These are phyloP conservation scores for Sequoiadendron giganteum DNA, from an alignment of 75 land plant species.

Conservation along the genomic window DNA sequence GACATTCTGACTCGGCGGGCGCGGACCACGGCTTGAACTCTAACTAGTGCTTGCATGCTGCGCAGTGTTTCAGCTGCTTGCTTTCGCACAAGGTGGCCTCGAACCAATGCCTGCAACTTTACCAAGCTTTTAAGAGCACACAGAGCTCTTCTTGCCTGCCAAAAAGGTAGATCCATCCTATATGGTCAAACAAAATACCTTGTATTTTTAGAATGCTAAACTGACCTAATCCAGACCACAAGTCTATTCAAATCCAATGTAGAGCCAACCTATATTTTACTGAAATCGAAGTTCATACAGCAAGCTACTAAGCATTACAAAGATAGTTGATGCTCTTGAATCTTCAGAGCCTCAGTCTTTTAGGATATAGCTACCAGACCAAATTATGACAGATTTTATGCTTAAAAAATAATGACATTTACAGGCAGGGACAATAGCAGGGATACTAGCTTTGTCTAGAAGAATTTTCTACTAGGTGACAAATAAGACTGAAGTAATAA, in stretches of 20 bases:
- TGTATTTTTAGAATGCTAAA: not conserved
- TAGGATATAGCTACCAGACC: not conserved
- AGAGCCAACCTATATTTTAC: not conserved
- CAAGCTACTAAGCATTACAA: not conserved
- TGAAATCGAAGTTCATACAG: not conserved
- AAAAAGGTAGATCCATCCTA: not conserved
- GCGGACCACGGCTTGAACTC: constrained; percentile 71
- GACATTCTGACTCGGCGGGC: constrained; percentile 67
- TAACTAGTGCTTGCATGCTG: constrained; percentile 86
- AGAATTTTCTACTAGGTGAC: not conserved
- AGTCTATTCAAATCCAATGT: not conserved
- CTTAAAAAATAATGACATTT: not conserved
- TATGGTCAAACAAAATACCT: not conserved
- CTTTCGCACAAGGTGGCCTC: constrained; percentile 74
- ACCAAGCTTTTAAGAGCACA: constrained; percentile 75
- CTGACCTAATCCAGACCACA: too few relatives aligned
- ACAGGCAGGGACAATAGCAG: not conserved
- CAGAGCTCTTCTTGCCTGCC: constrained; percentile 76
- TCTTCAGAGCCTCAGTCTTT: not conserved
- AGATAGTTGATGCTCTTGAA: not conserved
- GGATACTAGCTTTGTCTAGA: not conserved
- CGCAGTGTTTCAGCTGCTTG: constrained; percentile 67
- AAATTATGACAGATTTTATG: not conserved
- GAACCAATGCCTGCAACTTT: constrained; percentile 75
- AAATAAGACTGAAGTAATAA: not conserved